Base-by-base conservation (phyloP, 331 rosid genomes). In the Malus hybrid region DNA sequence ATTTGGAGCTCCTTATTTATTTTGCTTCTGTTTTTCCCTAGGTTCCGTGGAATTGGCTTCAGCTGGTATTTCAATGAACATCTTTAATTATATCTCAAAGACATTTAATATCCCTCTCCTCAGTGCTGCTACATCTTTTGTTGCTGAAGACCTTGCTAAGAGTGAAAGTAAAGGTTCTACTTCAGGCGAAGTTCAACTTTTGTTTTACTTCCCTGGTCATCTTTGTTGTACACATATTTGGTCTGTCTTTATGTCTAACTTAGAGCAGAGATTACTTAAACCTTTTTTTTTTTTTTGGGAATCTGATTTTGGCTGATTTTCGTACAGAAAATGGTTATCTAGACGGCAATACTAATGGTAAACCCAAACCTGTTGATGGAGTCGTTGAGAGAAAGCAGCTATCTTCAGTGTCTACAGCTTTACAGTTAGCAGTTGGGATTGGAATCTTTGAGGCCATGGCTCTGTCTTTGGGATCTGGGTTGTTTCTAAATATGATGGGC, bases 1-100 rank as follows among this genome's bases (percentile, higher is more conserved):
- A 2, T 65, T 80, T 33, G 72, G 28, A 70, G 52, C 27, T 54
- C 15, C 19, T 18, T 18, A 19, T 2, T 14, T 64, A 10, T 56
- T 62, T 39, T 7, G 65, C 28, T 34, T 82, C 33, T 64, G 7
- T 65, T 59, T 78, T 72, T 31, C 8, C 63, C n/a, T 71, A 93
- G 98, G 98, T 52, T 84, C 97, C n/a, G 18, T 94, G 57, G 91
- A 92, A 77, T 85, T 94, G 88, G 99, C 96, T 80, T 86, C 99
- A 69, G 97, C 99, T 27, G 99, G 96, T 79, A 87, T 94, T 80
- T 94, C 99, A 29, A 54, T 89, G 27, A 86, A 93, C 84, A 90
- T 92, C 73, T 92, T 22, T 22, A 22, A 22, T 22, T 22, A 22
- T 22, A 22, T 22, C 24, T 22, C 24, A 22, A 22, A 22, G 86